phyloP scores from a whole-genome alignment of 2,329 filamentous ascomycete genomes.

The Ophiognomonia clavigignenti-juglandacearum region DNA sequence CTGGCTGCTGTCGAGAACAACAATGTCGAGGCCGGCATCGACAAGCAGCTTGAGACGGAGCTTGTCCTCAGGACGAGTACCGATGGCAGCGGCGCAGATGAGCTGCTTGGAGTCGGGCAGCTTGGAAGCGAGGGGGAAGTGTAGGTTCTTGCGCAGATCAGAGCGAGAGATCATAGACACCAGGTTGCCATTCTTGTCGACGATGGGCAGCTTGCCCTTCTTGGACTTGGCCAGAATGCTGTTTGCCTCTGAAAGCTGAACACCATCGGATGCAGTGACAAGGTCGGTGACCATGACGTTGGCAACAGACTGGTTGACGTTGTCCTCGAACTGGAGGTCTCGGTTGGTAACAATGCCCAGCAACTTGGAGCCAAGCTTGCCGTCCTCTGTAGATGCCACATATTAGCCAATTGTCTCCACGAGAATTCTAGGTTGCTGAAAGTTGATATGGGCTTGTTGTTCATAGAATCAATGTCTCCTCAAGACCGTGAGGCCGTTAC shows the following conservation, averaged over 20 bases:
- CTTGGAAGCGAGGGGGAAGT: slow-evolving; percentile 96
- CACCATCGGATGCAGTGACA: slow-evolving; percentile 78
- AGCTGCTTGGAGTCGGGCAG: slow-evolving; percentile 96
- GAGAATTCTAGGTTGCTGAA: background rate
- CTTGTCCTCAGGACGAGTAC: slow-evolving; percentile 93
- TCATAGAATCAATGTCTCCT: slow-evolving; percentile 53
- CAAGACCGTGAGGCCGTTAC: slow-evolving; percentile 83
- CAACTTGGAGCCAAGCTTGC: slow-evolving; percentile 90
- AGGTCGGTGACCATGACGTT: slow-evolving; percentile 95
- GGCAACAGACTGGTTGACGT: slow-evolving; percentile 67
- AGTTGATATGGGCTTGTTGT: background rate
- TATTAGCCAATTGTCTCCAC: slow-evolving; percentile 31
- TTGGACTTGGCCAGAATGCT: slow-evolving; percentile 89
- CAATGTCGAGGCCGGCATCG: slow-evolving; percentile 91
- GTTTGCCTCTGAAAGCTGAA: slow-evolving; percentile 85
- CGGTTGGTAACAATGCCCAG: slow-evolving; percentile 96
- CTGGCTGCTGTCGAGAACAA: slow-evolving; percentile 92
- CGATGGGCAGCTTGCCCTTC: slow-evolving; percentile 96
- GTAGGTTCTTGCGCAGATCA: slow-evolving; percentile 96
- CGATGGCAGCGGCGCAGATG: slow-evolving; percentile 90
- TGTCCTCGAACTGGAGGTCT: slow-evolving; percentile 93
- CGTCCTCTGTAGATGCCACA: slow-evolving; percentile 60
- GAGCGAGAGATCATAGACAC: slow-evolving; percentile 90
- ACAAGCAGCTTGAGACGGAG: slow-evolving; percentile 78
- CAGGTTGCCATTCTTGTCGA: slow-evolving; percentile 78